phyloP scores from a whole-genome alignment of 2,329 filamentous ascomycete species.

The Talaromyces sp. region DNA sequence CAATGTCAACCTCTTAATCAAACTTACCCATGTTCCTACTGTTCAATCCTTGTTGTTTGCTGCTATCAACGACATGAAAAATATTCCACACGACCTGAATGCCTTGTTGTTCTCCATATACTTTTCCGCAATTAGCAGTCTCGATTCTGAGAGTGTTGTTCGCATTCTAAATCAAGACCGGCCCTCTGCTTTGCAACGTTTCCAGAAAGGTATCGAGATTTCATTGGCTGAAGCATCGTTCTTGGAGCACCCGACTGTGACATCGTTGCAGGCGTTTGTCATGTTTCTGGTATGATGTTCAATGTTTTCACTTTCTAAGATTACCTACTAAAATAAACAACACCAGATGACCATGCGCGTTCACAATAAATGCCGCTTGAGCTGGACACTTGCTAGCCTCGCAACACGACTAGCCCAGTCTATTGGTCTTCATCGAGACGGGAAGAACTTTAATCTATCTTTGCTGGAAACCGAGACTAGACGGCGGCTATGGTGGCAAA shows the following conservation, averaged over 20 bases:
- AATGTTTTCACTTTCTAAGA: neutral
- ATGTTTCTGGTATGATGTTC: slow-evolving; percentile 26
- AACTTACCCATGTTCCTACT: slow-evolving; percentile 18
- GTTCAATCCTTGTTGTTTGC: slow-evolving; percentile 14
- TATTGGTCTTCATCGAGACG: slow-evolving; percentile 46
- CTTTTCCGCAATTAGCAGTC: slow-evolving; percentile 13
- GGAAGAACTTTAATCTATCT: slow-evolving; percentile 40
- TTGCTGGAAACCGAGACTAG: slow-evolving; percentile 50
- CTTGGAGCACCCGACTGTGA: slow-evolving; percentile 30
- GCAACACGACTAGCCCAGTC: slow-evolving; percentile 46
- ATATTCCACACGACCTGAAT: slow-evolving; percentile 2
- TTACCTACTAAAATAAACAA: slow-evolving; percentile 1
- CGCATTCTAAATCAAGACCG: slow-evolving; percentile 11
- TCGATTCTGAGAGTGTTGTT: slow-evolving; percentile 5
- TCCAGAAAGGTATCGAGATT: slow-evolving; percentile 23
- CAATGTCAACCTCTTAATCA: slow-evolving; percentile 17
- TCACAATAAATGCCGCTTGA: slow-evolving; percentile 5
- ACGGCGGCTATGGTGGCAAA: slow-evolving; percentile 49
- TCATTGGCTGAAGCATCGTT: slow-evolving; percentile 30
- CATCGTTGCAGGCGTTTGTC: slow-evolving; percentile 18
- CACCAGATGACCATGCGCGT: slow-evolving; percentile 6
- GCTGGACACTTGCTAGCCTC: slow-evolving; percentile 46
- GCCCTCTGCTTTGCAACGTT: slow-evolving; percentile 5
- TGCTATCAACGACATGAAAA: slow-evolving; percentile 13
- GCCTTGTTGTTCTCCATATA: slow-evolving; percentile 16